Percentiles rank a stretch among this genome's conserved stretches.
Conservation (phyloP, 2,329 filamentous ascomycete species). For the Paracamarosporium sp. region DNA sequence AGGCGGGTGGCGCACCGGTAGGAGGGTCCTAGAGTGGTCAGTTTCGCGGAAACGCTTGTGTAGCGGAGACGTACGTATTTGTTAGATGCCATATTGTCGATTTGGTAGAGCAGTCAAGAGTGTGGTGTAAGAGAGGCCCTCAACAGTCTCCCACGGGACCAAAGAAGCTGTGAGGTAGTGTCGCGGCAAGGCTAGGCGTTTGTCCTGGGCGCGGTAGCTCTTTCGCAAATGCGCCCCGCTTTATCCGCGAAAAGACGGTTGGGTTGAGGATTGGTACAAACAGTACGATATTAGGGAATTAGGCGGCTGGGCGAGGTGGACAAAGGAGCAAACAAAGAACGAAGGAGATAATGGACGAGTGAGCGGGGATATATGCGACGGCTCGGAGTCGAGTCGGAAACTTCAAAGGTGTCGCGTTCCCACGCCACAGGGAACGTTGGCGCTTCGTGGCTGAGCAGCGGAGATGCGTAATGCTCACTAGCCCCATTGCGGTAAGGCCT, state of each 20-base stretch:
- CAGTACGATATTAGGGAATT: neutral
- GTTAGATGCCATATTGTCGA: slow-evolving; percentile 20
- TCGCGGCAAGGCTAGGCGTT: slow-evolving; percentile 25
- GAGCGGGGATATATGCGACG: neutral
- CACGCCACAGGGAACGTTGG: no score
- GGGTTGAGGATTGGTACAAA: neutral
- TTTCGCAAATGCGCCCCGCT: neutral
- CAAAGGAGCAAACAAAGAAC: neutral
- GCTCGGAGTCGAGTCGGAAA: neutral
- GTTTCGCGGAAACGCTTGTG: slow-evolving; percentile 10
- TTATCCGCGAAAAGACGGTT: neutral
- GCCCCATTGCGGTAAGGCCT: neutral
- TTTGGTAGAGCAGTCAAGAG: neutral
- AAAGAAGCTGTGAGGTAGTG: neutral
- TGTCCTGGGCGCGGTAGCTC: slow-evolving; percentile 3
- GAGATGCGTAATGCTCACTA: neutral
- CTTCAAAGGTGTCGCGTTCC: neutral
- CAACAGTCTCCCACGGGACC: neutral
- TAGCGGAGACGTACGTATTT: slow-evolving; percentile 31
- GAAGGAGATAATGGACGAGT: neutral
- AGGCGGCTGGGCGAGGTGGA: neutral
- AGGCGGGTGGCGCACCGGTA: slow-evolving; percentile 40
- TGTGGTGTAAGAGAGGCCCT: neutral
- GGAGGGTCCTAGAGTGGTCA: slow-evolving; percentile 25
- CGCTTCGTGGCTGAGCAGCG: slow-evolving; percentile 7